Base-by-base conservation (phyloP, 1,284 basidiomycete genomes). In the Ceratobasidium sp. region DNA sequence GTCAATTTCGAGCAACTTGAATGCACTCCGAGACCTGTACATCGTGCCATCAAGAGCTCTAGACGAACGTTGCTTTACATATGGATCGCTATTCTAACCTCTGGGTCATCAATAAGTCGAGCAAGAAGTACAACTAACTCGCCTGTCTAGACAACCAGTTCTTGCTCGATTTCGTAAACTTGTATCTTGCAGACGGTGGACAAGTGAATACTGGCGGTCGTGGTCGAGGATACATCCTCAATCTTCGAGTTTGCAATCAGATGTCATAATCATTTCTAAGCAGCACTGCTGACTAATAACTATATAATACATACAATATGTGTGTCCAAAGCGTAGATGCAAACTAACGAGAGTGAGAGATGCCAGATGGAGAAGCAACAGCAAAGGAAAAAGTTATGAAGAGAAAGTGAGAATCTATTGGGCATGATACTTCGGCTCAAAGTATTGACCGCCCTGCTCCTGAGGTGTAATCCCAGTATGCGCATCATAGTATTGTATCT, bases 1-100 rank as follows among this genome's bases (percentile, higher is more conserved):
- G 81, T 93, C 87, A 77, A 95, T 89, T 83, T 94, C 92, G 75
- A 93, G 83, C 26, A 97, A 90, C 85, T 97, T 97, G 87, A 94
- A 96, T 1, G 94, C 94, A 26, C 94, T 92, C 77, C 95, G 91
- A 0, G 95, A 92, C 52, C 94, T 91, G 83, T 90, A 95, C 1
- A 87, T 86, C 75, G 83, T 78, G 12, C 52, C 66, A 46, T 62
- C 64, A 6, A 62, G 66, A 0, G 20, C 38, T n/a, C 50, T 50
- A 0, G 83, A 80, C 54, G 87, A 84, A 28, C 93, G 91, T 78
- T 89, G 86, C 81, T 89, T 90, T 48, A 94, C 90, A 82, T 90
- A 93, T 0, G 91, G 92, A 81, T 94, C 93, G 40, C 87, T 85
- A 67, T 50, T 52, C 75, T 80, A 26, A 57, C n/a, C 10, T 23